Base-by-base conservation (phyloP, 2,329 filamentous ascomycete genomes). In the Trematosphaeria pertusa region DNA sequence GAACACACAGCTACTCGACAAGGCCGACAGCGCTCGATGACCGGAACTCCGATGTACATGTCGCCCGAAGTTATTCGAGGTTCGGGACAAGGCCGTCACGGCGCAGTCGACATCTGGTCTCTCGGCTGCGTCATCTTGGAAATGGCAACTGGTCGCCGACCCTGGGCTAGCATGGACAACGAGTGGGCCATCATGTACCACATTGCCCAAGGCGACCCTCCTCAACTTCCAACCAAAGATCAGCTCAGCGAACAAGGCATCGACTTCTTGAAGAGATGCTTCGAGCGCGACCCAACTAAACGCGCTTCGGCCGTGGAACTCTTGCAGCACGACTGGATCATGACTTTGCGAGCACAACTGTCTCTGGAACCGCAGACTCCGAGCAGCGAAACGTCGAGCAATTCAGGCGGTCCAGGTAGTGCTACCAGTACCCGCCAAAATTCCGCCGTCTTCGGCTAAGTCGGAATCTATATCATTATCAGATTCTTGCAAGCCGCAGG, bases 171-270 rank as follows among this genome's bases (percentile, higher is more conserved):
- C 56, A 85, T 97, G 36, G 94, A 99, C 76, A 99, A 99, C 69
- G 94, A 99, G 73, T 99, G 92, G 91, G 94, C 94, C 32, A 97
- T 99, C 76, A 99, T 99, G 94, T 99, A 97, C 81, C 97, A 97
- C 77, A 99, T 99, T 65, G 94, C 94, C 1, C 93, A 96, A 69
- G 94, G 94, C 56, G 96, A 97, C 62, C 89, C 91, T 37, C 94
- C 94, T 5, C 87, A 91, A 67, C 80, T 97, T 45, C 94, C 94
- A 1, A 81, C 84, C 1, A 70, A 78, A 1, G 93, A 97, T 41
- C 93, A 97, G 73, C 82, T 99, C 54, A 94, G 89, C 64, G 82
- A 87, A 0, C 75, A 84, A 45, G 94, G 94, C 17, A 86, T 97
- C 54, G 91, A 97, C 68, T 97, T 99, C 66, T 73, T 99, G 56